These are phyloP conservation scores for Zoysia matrella DNA, from an alignment of 202 grass and related monocot species.

Conservation along the genomic window DNA sequence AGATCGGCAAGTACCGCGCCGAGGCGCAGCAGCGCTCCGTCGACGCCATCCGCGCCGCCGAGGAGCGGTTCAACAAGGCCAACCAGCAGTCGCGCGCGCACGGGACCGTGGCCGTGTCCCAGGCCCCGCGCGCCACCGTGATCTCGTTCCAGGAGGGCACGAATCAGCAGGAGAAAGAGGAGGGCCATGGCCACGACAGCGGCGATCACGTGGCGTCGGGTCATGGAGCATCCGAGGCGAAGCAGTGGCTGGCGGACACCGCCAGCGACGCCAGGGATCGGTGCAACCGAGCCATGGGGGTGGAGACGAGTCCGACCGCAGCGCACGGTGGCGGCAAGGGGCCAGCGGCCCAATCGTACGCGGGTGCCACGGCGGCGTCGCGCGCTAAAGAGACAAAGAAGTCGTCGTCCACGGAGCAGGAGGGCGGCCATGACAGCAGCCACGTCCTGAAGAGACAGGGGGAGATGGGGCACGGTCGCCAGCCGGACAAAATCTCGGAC, in stretches of 20 bases:
- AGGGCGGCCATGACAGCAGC: constrained; percentile 8
- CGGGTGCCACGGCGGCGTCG: not conserved
- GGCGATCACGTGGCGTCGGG: no score
- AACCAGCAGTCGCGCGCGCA: constrained; percentile 23
- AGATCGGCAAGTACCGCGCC: constrained; percentile 69
- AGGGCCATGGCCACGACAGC: not conserved
- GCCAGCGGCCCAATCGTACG: not conserved
- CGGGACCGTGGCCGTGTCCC: constrained; percentile 13
- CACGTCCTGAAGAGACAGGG: not conserved
- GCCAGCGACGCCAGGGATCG: constrained; percentile 6
- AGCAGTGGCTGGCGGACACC: constrained; percentile 20
- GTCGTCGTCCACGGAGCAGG: constrained; percentile 14
- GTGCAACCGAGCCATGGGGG: constrained; percentile 24
- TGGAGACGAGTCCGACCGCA: not conserved
- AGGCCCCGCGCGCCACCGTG: constrained; percentile 38
- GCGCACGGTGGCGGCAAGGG: not conserved
- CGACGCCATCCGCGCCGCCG: constrained; percentile 64
- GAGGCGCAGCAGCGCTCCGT: constrained; percentile 75
- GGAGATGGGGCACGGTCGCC: constrained; percentile 23
- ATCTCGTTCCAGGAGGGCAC: not conserved
- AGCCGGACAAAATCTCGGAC: constrained; percentile 7
- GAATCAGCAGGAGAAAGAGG: not conserved
- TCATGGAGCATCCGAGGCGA: not conserved
- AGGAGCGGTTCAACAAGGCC: constrained; percentile 71
- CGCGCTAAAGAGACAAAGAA: not conserved